These are phyloP conservation scores for Rhodosporidiobolus odoratus DNA, from an alignment of 768 basidiomycete species.

Conservation along the genomic window DNA sequence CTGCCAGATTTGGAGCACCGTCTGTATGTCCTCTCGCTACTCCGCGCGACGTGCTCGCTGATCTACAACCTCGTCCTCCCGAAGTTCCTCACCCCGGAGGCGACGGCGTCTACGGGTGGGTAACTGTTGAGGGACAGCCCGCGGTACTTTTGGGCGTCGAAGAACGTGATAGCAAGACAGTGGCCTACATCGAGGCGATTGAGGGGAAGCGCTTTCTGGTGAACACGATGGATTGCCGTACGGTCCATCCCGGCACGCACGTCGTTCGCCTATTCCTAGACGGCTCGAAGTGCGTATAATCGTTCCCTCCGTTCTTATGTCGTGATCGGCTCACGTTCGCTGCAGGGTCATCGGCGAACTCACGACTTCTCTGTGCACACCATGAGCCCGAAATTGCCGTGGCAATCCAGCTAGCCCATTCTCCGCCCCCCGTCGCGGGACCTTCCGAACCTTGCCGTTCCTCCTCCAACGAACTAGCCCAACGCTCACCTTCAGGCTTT, in stretches of 20 bases:
- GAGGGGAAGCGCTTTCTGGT: conserved; percentile 7
- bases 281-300: background rate
- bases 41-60: background rate
- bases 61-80: background rate
- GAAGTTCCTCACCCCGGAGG: background rate
- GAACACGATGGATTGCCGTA: background rate
- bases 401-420: no score
- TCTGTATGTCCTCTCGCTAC: conserved; percentile 1
- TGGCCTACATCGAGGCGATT: conserved; percentile 11
- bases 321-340: no score
- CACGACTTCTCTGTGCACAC: no score
- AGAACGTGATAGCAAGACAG: background rate
- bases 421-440: no score
- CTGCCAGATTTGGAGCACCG: background rate
- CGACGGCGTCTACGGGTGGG: background rate
- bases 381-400: no score
- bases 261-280: background rate
- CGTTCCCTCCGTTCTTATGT: background rate
- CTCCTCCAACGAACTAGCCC: no score
- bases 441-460: no score
- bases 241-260: background rate
- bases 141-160: background rate
- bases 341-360: no score
- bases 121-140: background rate
- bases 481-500: no score